Conservation (phyloP, 805 yeast genomes). For the Myxozyma neotropica region DNA sequence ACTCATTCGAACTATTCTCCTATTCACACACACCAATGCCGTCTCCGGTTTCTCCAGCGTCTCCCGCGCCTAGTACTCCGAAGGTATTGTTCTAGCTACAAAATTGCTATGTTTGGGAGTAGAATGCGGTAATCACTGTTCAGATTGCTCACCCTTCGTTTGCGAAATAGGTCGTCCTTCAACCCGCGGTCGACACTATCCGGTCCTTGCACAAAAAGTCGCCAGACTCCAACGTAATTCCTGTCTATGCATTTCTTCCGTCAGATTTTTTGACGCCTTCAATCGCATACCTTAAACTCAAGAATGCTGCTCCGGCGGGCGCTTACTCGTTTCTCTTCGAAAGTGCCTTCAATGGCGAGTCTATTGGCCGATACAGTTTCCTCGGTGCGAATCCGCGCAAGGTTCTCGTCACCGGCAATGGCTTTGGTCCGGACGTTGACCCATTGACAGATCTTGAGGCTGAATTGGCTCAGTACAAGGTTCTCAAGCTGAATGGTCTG, state of each 20-base stretch:
- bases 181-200: conserved; percentile 25
- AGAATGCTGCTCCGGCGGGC: conserved; percentile 59
- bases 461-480: conserved; percentile 65
- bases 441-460: conserved; percentile 75
- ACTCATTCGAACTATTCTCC: too few relatives aligned
- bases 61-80: conserved; percentile 13
- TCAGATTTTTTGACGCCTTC: conserved; percentile 86
- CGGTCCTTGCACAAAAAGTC: conserved; percentile 9
- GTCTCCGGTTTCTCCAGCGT: conserved; percentile 12
- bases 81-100: too few relatives aligned
- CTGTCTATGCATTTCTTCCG: conserved; percentile 72
- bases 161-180: conserved; percentile 21
- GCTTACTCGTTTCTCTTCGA: conserved; percentile 80
- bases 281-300: conserved; percentile 81
- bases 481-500: conserved; percentile 82
- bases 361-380: conserved; percentile 86
- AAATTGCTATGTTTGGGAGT: too few relatives aligned
- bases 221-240: conserved; percentile 62
- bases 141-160: too few relatives aligned
- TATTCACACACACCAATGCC: conserved; percentile 3
- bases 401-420: conserved; percentile 79
- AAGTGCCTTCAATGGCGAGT: conserved; percentile 86
- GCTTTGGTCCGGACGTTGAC: conserved; percentile 65
- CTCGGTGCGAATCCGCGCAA: conserved; percentile 86
- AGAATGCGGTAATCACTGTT: not conserved